phyloP scores from a whole-genome alignment of 108 stramenopile species.

The Aurantiochytrium sp. region DNA sequence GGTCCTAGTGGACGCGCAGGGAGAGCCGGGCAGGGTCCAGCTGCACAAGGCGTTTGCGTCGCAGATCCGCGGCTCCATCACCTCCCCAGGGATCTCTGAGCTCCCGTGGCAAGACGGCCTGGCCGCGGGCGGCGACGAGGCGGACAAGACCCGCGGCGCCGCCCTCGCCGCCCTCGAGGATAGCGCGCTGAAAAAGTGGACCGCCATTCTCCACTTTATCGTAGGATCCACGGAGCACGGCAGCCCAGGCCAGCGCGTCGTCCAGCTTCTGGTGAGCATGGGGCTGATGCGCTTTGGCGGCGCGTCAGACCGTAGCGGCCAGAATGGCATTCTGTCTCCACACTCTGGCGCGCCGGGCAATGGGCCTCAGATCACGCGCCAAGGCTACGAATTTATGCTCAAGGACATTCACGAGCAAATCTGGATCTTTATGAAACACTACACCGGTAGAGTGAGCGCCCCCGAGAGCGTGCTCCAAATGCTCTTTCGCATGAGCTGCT shows the following conservation, averaged over 20 bases:
- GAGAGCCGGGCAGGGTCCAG: background rate
- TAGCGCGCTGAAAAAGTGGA: background rate
- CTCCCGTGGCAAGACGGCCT: background rate
- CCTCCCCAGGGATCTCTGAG: background rate
- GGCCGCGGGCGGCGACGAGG: background rate
- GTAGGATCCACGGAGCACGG: background rate
- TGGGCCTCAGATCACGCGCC: background rate
- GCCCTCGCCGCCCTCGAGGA: background rate
- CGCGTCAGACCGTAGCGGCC: background rate
- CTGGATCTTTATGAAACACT: constrained; percentile 16
- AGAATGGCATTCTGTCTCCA: too few relatives aligned
- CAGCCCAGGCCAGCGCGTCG: background rate
- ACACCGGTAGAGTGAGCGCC: background rate
- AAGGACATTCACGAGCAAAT: background rate
- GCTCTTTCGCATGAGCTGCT: constrained; percentile 8
- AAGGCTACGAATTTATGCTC: constrained; percentile 14
- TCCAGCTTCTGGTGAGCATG: constrained; percentile 17
- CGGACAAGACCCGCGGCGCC: background rate
- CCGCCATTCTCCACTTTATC: background rate
- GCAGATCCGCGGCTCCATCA: background rate
- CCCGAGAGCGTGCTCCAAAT: constrained; percentile 21
- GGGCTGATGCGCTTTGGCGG: background rate
- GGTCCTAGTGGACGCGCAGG: background rate
- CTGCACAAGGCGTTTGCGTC: background rate
- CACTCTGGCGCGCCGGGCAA: too few relatives aligned